phyloP scores from a whole-genome alignment of 176 grass and related monocot species.

The Eragrostis curvula region DNA sequence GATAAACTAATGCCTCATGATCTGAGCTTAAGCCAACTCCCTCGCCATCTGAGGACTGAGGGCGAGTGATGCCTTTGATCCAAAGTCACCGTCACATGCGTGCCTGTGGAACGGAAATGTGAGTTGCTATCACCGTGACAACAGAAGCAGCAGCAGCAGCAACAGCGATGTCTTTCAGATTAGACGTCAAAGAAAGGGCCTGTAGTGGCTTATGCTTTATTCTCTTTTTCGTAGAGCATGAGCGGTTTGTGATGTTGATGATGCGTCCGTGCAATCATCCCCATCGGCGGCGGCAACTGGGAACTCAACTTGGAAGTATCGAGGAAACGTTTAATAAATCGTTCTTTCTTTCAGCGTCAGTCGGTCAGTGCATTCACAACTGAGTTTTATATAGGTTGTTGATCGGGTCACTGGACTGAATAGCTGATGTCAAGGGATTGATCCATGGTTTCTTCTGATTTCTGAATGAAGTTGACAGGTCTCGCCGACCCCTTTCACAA shows the following conservation, averaged over 20 bases:
- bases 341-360: slow-evolving; percentile 38
- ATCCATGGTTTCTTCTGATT: slow-evolving; percentile 2
- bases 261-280: background rate
- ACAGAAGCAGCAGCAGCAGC: background rate
- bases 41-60: slow-evolving; percentile 25
- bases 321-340: slow-evolving; percentile 24
- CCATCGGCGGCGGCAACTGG: background rate
- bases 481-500: background rate
- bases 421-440: slow-evolving; percentile 29
- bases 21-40: background rate
- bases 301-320: slow-evolving; percentile 1
- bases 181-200: slow-evolving; percentile 27
- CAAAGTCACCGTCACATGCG: slow-evolving; percentile 60
- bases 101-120: slow-evolving; percentile 6
- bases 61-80: slow-evolving; percentile 37
- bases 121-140: slow-evolving; percentile 41
- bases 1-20: slow-evolving; percentile 46
- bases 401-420: slow-evolving; percentile 17
- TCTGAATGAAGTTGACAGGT: slow-evolving; percentile 25
- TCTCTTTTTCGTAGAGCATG: slow-evolving; percentile 27
- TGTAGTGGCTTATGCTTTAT: background rate
- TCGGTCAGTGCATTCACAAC: slow-evolving; percentile 38
- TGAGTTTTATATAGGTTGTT: slow-evolving; percentile 22
- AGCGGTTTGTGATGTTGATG: slow-evolving; percentile 41
- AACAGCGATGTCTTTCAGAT: background rate